phyloP scores from a whole-genome alignment of 2,329 filamentous ascomycete genomes.

The Thielaviopsis ethacetica region DNA sequence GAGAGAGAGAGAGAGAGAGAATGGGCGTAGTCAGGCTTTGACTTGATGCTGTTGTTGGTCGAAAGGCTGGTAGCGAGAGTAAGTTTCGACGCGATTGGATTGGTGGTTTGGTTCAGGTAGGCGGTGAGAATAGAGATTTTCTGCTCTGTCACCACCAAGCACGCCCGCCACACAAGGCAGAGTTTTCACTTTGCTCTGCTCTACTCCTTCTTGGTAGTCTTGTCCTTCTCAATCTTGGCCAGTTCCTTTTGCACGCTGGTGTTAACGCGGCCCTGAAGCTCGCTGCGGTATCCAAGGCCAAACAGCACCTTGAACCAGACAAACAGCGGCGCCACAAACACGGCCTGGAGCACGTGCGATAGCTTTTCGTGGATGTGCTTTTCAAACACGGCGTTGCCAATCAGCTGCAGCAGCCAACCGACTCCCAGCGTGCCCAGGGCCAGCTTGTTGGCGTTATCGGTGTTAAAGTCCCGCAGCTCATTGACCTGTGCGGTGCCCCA shows the following conservation, averaged over 20 bases:
- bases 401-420: slow-evolving; percentile 77
- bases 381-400: slow-evolving; percentile 84
- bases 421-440: slow-evolving; percentile 54
- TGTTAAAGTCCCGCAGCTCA: slow-evolving; percentile 46
- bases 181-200: neutral
- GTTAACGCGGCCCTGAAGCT: slow-evolving; percentile 68
- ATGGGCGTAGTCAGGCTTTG: neutral
- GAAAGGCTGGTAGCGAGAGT: neutral
- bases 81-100: neutral
- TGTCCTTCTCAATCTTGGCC: slow-evolving; percentile 49
- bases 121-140: neutral
- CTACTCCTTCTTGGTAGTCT: slow-evolving; percentile 35
- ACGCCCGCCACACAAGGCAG: neutral
- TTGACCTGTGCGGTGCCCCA: slow-evolving; percentile 60
- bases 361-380: slow-evolving; percentile 38
- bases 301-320: slow-evolving; percentile 95
- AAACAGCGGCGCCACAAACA: slow-evolving; percentile 89
- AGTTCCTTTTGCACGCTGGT: slow-evolving; percentile 62
- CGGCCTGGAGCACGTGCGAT: slow-evolving; percentile 79
- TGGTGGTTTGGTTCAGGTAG: neutral
- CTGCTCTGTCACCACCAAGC: neutral
- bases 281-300: slow-evolving; percentile 73
- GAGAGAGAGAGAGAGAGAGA: neutral
- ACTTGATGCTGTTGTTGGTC: neutral
- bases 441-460: slow-evolving; percentile 31